Base-by-base conservation (phyloP, 306 rosid genomes). In the Citrullus mucosospermus region DNA sequence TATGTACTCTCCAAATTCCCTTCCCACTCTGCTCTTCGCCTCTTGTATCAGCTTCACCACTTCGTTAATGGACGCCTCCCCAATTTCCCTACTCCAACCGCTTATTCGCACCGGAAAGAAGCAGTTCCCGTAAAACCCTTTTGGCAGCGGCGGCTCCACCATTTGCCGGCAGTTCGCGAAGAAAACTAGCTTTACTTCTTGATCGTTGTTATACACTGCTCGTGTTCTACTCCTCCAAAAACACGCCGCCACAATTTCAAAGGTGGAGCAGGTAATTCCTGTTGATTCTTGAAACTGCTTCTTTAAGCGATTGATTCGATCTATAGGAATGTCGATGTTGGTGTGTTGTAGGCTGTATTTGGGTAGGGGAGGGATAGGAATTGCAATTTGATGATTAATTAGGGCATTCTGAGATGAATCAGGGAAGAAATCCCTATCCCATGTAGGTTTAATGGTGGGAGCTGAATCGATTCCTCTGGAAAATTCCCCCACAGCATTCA, bases 91-190 rank as follows among this genome's bases (percentile, higher is more conserved):
- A 6, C 81, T 73, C 1, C 89, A 74, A 8, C 88, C 76, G 1
- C 84, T 86, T 2, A 85, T 80, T 0, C 81, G 83, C 53, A 91
- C 91, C 0, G 96, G 98, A 82, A 93, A 93, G 91, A 93, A 89
- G 41, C 98, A 91, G 60, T 93, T 93, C 0, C 96, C 98, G 20
- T 93, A 93, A 89, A 93, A 93, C 25, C 96, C 98, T 7, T 81
- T 14, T 4, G 98, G 91, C 48, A 91, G 79, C 1, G 95, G 90
- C 66, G 96, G 96, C 70, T 91, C 72, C 85, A 87, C 12, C 1
- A 91, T 78, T 1, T 85, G 83, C 3, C 98, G 91, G n/a, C 96
- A 88, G 75, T 91, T 93, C 3, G 96, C 96, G 17, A 91, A 88
- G 89, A 93, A 89, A 3, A 89, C 91, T 0, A 91, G 80, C 78